Evolutionary conservation across 352 stramenopile species (phyloP).

Genomic region (Thraustotheca clavata): DNA sequence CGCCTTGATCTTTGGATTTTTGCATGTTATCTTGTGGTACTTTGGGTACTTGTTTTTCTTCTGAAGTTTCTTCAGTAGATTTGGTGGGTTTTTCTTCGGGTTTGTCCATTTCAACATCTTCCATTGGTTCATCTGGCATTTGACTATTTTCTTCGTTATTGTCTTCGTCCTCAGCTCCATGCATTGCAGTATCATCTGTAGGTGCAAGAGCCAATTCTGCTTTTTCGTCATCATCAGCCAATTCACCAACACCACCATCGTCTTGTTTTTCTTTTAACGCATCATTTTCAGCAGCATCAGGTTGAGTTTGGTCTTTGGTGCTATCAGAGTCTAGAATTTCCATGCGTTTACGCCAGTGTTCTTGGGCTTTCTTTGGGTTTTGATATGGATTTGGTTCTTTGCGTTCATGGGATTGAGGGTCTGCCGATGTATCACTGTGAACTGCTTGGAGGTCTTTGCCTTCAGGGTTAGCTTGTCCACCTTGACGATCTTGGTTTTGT

Average conservation of each 20-base stretch:
- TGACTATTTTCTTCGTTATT: conserved; percentile 25
- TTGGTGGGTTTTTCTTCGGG: too few relatives aligned
- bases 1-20: conserved; percentile 24
- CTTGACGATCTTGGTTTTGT: conserved; percentile 27
- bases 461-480: conserved; percentile 17
- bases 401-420: conserved; percentile 58
- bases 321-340: conserved; percentile 63
- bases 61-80: background rate
- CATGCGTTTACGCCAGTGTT: conserved; percentile 97
- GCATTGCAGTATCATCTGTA: conserved; percentile 36
- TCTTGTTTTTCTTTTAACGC: conserved; percentile 18
- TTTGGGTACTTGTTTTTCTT: conserved; percentile 16
- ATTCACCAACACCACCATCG: conserved; percentile 36
- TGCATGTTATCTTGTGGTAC: conserved; percentile 22
- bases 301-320: conserved; percentile 21
- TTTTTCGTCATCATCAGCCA: conserved; percentile 58
- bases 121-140: conserved; percentile 15
- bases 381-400: conserved; percentile 93
- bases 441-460: conserved; percentile 16
- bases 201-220: conserved; percentile 54
- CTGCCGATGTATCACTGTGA: conserved; percentile 33
- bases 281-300: background rate
- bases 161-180: conserved; percentile 44
- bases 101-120: conserved; percentile 25
- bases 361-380: conserved; percentile 90